Evolutionary conservation across 2,329 filamentous ascomycete species (phyloP), one percentile per base, ranked within the genome.

Genomic region (Penicillium frequentans): DNA sequence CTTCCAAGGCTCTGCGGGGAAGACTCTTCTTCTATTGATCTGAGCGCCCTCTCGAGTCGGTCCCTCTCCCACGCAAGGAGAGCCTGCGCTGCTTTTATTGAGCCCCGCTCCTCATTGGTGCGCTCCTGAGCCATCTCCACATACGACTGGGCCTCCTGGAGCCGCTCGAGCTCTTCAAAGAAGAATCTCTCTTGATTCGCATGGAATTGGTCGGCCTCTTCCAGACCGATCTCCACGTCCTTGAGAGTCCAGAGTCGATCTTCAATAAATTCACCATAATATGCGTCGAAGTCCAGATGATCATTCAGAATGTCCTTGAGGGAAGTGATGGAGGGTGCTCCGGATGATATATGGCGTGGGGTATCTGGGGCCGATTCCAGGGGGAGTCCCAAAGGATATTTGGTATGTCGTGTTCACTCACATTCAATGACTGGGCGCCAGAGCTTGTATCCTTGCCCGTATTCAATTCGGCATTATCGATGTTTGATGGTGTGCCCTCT

Each of bases 401-500:
- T 49, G 48, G 33, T 19, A 42, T 42, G 27, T 37, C 19, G 14
- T 47, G 47, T 16, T 54, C 59, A 60, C 56, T 56, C 54, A 61
- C 59, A 47, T 58, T 54, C 24, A 35, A 9, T 16, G 56, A 59
- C 31, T 51, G 52, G 3, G 63, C 56, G 39, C 47, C 45, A 43
- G 52, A 29, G 23, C 24, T 54, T 54, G 47, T 29, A 42, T 48
- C 44, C 48, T 48, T 50, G 45, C 53, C 49, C 24, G 61, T 61
- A 21, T 55, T 46, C 19, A 45, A 29, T 52, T 64, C 54, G 23
- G 49, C 11, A 37, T 52, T 39, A n/a, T 51, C 52, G 5, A 35
- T 37, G 13, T 52, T 39, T 13, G 52, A 72, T n/a, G 70, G 69
- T 42, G 70, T 73, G 35, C 71, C 66, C 54, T 79, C 76, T 56